A percentile compares a stretch with the other conserved stretches of the same genome.
These are phyloP conservation scores for Chlorella sorokiniana DNA, from an alignment of 139 green algal genomes.

Conservation along the genomic window DNA sequence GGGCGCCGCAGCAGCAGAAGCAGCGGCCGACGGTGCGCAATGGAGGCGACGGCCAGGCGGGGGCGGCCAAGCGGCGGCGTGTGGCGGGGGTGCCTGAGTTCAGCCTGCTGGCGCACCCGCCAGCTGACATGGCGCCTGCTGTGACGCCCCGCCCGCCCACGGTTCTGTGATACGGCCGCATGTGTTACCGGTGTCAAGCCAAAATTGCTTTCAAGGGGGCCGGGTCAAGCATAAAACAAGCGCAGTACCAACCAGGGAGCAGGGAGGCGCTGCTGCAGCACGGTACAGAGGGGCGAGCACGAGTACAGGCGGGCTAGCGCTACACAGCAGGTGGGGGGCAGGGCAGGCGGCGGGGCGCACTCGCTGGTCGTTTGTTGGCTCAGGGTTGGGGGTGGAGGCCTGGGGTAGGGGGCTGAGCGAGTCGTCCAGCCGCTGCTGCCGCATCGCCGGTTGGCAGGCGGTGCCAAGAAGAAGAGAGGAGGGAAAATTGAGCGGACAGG, in stretches of 20 bases:
- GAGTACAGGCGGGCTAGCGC: neutral
- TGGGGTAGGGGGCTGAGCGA: too few relatives aligned
- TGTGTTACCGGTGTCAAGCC: too few relatives aligned
- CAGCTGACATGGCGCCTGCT: neutral
- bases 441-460: too few relatives aligned
- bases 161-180: too few relatives aligned
- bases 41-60: too few relatives aligned
- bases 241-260: neutral
- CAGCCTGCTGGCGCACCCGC: neutral
- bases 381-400: too few relatives aligned
- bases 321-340: neutral
- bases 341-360: neutral
- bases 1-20: neutral
- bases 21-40: too few relatives aligned
- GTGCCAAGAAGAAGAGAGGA: neutral
- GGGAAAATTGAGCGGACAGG: neutral
- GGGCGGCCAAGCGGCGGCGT: slow-evolving; percentile 6
- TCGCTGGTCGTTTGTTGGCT: too few relatives aligned
- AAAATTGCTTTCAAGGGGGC: too few relatives aligned
- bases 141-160: neutral
- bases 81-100: slow-evolving; percentile 19
- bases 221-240: neutral
- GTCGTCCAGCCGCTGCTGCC: too few relatives aligned
- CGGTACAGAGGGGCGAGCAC: neutral
- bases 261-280: neutral